A percentile compares a stretch with the other conserved stretches of the same genome.
Evolutionary conservation across 306 rosid genomes (phyloP).

Genomic region (Gillenia trifoliata): DNA sequence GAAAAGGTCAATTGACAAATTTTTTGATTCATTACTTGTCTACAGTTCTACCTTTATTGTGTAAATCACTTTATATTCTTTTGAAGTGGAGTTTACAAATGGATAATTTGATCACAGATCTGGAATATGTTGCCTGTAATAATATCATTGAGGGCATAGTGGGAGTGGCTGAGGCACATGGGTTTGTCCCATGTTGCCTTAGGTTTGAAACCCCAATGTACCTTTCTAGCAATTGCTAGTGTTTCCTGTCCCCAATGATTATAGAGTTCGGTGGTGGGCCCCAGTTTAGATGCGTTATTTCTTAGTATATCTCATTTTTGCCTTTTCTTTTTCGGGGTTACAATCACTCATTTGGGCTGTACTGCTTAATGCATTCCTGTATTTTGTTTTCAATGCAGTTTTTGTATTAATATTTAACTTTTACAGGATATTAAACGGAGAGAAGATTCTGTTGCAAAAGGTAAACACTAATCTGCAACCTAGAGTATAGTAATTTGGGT

Average conservation of each 20-base stretch:
- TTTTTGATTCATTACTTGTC: slow-evolving; percentile 2
- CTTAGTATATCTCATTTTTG: neutral
- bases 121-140: neutral
- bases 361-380: slow-evolving; percentile 8
- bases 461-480: slow-evolving; percentile 26
- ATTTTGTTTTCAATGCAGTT: slow-evolving; percentile 20
- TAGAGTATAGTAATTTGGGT: slow-evolving; percentile 1
- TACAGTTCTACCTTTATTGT: neutral
- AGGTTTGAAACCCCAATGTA: neutral
- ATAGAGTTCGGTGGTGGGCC: neutral
- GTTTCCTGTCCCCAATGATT: neutral
- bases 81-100: neutral
- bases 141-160: neutral
- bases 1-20: slow-evolving; percentile 55
- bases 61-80: neutral
- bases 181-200: neutral
- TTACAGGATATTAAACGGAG: slow-evolving; percentile 77
- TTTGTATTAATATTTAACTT: slow-evolving; percentile 16
- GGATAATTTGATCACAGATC: neutral
- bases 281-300: neutral
- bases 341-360: neutral
- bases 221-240: neutral
- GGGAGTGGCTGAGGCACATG: neutral
- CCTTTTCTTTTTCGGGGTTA: neutral
- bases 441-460: slow-evolving; percentile 77